These are phyloP conservation scores for Chalaropsis ovoidea DNA, from an alignment of 2,329 filamentous ascomycete genomes.

Conservation along the genomic window DNA sequence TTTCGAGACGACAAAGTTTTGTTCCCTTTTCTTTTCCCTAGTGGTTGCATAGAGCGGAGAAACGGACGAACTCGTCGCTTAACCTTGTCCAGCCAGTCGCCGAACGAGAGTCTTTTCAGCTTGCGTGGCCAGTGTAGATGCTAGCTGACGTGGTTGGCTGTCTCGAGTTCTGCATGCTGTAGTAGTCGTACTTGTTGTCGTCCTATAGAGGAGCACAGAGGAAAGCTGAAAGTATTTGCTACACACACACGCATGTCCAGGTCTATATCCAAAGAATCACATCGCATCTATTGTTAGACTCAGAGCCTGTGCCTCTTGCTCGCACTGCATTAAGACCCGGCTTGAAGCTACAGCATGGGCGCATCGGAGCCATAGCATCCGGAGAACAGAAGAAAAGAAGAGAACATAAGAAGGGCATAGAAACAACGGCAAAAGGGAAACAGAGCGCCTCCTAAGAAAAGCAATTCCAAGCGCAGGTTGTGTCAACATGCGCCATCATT, in stretches of 20 bases:
- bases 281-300: neutral
- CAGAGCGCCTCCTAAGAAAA: neutral
- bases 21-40: neutral
- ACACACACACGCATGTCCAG: neutral
- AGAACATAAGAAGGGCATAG: neutral
- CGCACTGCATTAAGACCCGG: neutral
- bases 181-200: too few relatives aligned
- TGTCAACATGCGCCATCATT: neutral
- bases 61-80: conserved; percentile 1
- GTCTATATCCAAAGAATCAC: too few relatives aligned
- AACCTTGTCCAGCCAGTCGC: neutral
- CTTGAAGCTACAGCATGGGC: neutral
- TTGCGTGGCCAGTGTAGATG: too few relatives aligned
- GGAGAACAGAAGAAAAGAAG: neutral
- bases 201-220: too few relatives aligned
- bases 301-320: neutral
- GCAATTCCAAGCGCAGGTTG: neutral
- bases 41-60: neutral
- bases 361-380: neutral
- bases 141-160: too few relatives aligned
- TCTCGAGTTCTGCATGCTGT: too few relatives aligned
- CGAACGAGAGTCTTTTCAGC: neutral
- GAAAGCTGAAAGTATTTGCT: neutral
- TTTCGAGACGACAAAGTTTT: neutral
- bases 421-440: too few relatives aligned